Evolutionary conservation across 139 green algal genomes (phyloP), one percentile per base, ranked within the genome.

Genomic region (Coelastrella sp.): DNA sequence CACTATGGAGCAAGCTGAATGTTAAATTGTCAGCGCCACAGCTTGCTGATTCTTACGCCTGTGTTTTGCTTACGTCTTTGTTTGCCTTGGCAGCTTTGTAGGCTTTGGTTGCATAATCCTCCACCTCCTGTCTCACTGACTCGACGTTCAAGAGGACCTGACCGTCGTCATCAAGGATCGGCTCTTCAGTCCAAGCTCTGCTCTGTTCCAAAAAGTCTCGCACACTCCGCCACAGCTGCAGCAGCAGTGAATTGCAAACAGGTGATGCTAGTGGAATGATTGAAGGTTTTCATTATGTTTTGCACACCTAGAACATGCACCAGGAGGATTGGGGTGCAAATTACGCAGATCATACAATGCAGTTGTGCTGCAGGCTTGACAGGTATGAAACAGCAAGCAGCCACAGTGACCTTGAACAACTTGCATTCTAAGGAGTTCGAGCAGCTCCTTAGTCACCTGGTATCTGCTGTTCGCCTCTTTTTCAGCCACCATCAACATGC

Each of bases 71-170:
- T 60, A 91, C 91, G 58, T 96, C 94, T 82, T 96, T 96, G 91
- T 94, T 93, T 49, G 91, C 92, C 89, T 97, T 97, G 79, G 91
- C 91, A 86, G 97, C 94, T 83, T 96, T 95, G 94, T 96, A 96
- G 0, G 94, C 96, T 11, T 93, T 93, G 49, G 87, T 84, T 24
- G 91, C 91, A 82, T 95, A 96, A 1, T 96, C 93, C 56, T 96
- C 94, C 79, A 97, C 94, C 81, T 95, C 94, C n/a, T 78, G 61
- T 6, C 88, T 70, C 87, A 97, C 94, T 25, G 79, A 72, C 84
- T 96, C 95, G 58, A 96, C 91, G 56, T 86, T 91, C 20, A 97
- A 92, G n/a, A 92, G 93, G 58, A 87, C 79, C 49, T 59, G 80
- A 80, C 92, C 89, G 11, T 91, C 90, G 57, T 93, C 92, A 81